A percentile compares a stretch with the other conserved stretches of the same genome.
Evolutionary conservation across 176 grass and related monocot species (phyloP).

Genomic region (Rhynchospora tenuis): DNA sequence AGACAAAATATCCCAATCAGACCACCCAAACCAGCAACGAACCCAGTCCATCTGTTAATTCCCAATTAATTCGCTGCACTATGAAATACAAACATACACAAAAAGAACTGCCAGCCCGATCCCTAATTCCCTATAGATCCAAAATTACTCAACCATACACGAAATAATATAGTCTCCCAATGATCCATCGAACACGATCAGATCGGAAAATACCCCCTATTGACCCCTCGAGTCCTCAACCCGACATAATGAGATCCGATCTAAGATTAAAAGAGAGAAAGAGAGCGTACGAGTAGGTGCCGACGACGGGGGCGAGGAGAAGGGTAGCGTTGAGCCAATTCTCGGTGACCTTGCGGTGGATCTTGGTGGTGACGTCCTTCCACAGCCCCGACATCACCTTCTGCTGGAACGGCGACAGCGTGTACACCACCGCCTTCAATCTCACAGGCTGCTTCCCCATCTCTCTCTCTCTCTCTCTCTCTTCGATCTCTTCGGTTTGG

Average conservation of each 20-base stretch:
- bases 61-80: not conserved
- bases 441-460: slow-evolving; percentile 92
- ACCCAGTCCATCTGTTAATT: not conserved
- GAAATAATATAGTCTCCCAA: not conserved
- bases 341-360: slow-evolving; percentile 98
- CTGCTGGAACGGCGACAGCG: slow-evolving; percentile 98
- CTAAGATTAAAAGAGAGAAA: not conserved
- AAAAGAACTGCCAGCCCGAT: not conserved
- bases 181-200: not conserved
- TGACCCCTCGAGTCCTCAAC: not conserved
- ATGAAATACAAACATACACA: not conserved
- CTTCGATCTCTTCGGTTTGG: slow-evolving; percentile 1
- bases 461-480: not conserved
- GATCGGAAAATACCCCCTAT: not conserved
- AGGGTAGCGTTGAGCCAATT: slow-evolving; percentile 97
- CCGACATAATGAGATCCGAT: not conserved
- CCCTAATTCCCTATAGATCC: not conserved
- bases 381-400: slow-evolving; percentile 95
- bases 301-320: slow-evolving; percentile 63
- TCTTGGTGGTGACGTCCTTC: slow-evolving; percentile 96
- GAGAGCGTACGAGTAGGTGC: slow-evolving; percentile 66
- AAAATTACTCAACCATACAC: not conserved
- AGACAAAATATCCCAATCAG: not conserved
- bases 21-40: not conserved
- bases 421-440: slow-evolving; percentile 97